Evolutionary conservation across 228 moss, liverwort and hornwort species (phyloP).

Genomic region (Sphagnum fallax): DNA sequence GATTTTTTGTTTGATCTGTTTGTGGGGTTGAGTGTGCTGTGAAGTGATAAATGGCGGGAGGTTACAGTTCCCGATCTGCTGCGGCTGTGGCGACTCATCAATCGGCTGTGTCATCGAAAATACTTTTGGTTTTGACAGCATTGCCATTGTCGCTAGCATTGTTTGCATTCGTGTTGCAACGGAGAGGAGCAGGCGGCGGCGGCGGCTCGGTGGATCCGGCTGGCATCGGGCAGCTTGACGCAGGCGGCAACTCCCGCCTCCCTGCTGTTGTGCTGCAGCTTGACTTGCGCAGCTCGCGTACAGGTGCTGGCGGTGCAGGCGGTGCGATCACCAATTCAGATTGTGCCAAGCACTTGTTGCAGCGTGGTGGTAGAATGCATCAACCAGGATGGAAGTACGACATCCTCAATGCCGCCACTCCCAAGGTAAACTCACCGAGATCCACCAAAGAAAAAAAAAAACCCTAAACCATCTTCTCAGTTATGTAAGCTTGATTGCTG

Average conservation of each 20-base stretch:
- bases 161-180: slow-evolving; percentile 89
- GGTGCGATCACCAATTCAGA: slow-evolving; percentile 50
- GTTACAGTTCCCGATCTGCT: slow-evolving; percentile 37
- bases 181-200: slow-evolving; percentile 55
- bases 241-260: slow-evolving; percentile 63
- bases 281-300: slow-evolving; percentile 65
- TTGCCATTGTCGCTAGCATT: slow-evolving; percentile 77
- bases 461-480: too few species aligned
- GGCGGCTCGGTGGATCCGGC: slow-evolving; percentile 48
- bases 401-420: slow-evolving; percentile 38
- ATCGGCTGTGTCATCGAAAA: slow-evolving; percentile 29
- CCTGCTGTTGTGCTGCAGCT: slow-evolving; percentile 50
- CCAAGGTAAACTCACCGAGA: slow-evolving; percentile 48
- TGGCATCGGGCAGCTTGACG: slow-evolving; percentile 42
- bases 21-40: neutral
- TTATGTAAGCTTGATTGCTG: too few species aligned
- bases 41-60: slow-evolving; percentile 21
- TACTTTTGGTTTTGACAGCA: slow-evolving; percentile 67
- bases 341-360: slow-evolving; percentile 43
- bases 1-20: too few species aligned
- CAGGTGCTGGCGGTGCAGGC: slow-evolving; percentile 18
- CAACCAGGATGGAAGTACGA: slow-evolving; percentile 88
- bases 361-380: slow-evolving; percentile 62
- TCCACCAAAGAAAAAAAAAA: too few species aligned
- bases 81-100: slow-evolving; percentile 37